phyloP scores from a whole-genome alignment of 106 monocot genomes.

The Triglochin maritima region DNA sequence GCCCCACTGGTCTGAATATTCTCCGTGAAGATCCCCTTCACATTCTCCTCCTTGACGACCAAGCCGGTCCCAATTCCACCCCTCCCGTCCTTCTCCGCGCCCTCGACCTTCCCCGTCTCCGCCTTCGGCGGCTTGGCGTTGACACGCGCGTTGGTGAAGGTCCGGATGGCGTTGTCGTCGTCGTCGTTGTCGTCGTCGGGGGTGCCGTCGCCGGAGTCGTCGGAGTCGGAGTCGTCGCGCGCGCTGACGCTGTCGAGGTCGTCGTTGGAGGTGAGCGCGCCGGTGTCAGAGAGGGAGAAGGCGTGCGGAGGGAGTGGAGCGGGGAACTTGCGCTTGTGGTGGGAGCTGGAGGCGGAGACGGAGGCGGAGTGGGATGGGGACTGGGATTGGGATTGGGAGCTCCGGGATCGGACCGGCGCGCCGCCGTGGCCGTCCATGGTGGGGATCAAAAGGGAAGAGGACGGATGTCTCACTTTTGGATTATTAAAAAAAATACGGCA shows the following conservation, averaged over 20 bases:
- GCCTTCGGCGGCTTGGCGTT: conserved; percentile 52
- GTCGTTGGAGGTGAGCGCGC: conserved; percentile 44
- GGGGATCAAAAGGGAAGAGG: neutral
- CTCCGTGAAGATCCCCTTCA: conserved; percentile 92
- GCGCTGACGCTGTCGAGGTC: conserved; percentile 52
- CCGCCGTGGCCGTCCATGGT: conserved; percentile 45
- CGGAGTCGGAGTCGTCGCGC: conserved; percentile 43
- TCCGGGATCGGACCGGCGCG: conserved; percentile 56
- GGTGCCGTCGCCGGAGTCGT: conserved; percentile 37
- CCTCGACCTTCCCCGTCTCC: conserved; percentile 23
- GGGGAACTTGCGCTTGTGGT: conserved; percentile 49
- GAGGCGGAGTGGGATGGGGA: conserved; percentile 60
- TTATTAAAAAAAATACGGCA: no score
- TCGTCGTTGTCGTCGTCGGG: conserved; percentile 39
- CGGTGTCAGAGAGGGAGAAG: conserved; percentile 39
- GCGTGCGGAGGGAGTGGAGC: conserved; percentile 13
- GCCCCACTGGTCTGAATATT: conserved; percentile 95
- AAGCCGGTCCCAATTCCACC: conserved; percentile 24
- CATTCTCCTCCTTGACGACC: conserved; percentile 72
- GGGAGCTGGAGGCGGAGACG: conserved; percentile 48
- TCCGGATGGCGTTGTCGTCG: conserved; percentile 50
- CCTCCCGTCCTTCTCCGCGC: conserved; percentile 12
- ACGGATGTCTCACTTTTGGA: neutral
- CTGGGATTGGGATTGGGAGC: conserved; percentile 45
- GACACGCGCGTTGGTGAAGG: conserved; percentile 65